Evolutionary conservation across 768 basidiomycete species (phyloP).

Genomic region (Pleurotus cornucopiae): DNA sequence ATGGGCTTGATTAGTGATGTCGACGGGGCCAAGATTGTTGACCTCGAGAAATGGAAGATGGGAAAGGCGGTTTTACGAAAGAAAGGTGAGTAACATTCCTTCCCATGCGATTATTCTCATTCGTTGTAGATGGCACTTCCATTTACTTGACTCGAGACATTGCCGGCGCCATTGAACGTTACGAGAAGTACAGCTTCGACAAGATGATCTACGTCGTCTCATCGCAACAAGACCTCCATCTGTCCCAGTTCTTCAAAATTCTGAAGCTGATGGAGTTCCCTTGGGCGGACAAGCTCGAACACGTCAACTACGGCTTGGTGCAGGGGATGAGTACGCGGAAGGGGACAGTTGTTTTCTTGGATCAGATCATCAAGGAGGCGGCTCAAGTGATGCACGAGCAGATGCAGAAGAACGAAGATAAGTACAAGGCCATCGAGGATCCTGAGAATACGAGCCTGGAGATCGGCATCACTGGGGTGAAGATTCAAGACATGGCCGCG

Average conservation of each 20-base stretch:
- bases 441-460: constrained; percentile 76
- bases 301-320: constrained; percentile 90
- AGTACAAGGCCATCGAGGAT: constrained; percentile 85
- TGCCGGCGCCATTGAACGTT: constrained; percentile 88
- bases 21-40: constrained; percentile 81
- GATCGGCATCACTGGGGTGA: constrained; percentile 92
- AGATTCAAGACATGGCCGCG: constrained; percentile 96
- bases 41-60: constrained; percentile 87
- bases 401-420: constrained; percentile 92
- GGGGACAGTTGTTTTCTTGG: constrained; percentile 92
- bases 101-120: neutral
- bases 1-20: constrained; percentile 72
- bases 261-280: constrained; percentile 85
- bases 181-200: constrained; percentile 82
- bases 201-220: constrained; percentile 94
- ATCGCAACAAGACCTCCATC: constrained; percentile 82
- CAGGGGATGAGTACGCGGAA: constrained; percentile 93
- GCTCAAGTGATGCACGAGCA: constrained; percentile 90
- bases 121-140: constrained; percentile 74
- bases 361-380: constrained; percentile 90
- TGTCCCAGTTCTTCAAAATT: constrained; percentile 91
- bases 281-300: constrained; percentile 80
- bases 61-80: constrained; percentile 90
- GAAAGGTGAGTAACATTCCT: constrained; percentile 45
- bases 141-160: constrained; percentile 96